Evolutionary conservation across 805 yeast species (phyloP), one percentile per base, ranked within the genome.

Genomic region (Wickerhamomyces bovis): DNA sequence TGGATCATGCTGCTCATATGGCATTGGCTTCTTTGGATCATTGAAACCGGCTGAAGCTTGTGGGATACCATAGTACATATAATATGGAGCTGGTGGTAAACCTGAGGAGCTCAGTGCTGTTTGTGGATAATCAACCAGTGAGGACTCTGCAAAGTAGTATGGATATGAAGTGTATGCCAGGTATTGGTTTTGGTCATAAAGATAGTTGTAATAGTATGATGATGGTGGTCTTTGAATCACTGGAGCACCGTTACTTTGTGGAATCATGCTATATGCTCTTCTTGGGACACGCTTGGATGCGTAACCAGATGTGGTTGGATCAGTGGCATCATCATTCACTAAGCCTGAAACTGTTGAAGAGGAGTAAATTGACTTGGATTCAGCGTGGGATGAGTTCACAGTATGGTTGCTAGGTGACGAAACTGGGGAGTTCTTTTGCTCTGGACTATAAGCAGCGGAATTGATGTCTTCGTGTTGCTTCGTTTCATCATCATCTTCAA

Each of bases 31-130:
- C 39, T 50, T 50, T 18, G 42, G 11, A 12, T 48, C 53, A n/a
- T 21, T 39, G 41, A 48, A 48, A 12, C 35, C 48, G 21, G 56
- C 47, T 23, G 57, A 51, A 4, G 53, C 50, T 28, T 53, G 58
- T 16, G 64, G 59, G 41, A 58, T 53, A 16, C 59, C 49, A 42
- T 58, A 61, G 41, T 61, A 61, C 64, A 57, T 60, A 45, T 60
- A 62, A 39, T 56, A 59, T 36, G 65, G 65, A 12, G 62, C 58
- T n/a, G 60, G 63, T 22, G 54, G 53, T 7, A 49, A n/a, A 9
- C 41, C 53, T 6, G 47, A 36, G 11, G 58, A 44, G 19, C 43
- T 49, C 18, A 45, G 48, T 26, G 51, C 35, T 18, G 53, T 6
- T 47, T 42, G 45, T n/a, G 55, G 42, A 33, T 49, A 55, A 16